These are phyloP conservation scores for Vitis vinifera DNA, from an alignment of 164 flowering plant genomes.

Conservation along the genomic window ASM3070453v1 NC_081810.1:21394501-21395000, in stretches of 20 bases:
- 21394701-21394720: background rate
- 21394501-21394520: too few relatives aligned
- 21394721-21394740: background rate
- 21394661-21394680: background rate
- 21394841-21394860: constrained; percentile 74
- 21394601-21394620: too few relatives aligned
- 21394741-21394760: too few relatives aligned
- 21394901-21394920: constrained; percentile 87
- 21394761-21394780: too few relatives aligned
- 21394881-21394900: constrained; percentile 69
- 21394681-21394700: background rate
- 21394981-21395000: constrained; percentile 84
- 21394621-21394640: too few relatives aligned
- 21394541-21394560: too few relatives aligned
- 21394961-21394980: constrained; percentile 87
- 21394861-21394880: constrained; percentile 86
- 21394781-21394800: too few relatives aligned
- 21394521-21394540: too few relatives aligned
- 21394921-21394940: constrained; percentile 46
- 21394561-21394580: too few relatives aligned
- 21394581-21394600: too few relatives aligned
- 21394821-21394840: background rate
- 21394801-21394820: too few relatives aligned
- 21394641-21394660: too few relatives aligned
- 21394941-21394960: constrained; percentile 43